Base-by-base conservation (phyloP, 2,329 filamentous ascomycete species). In the Ophiostoma triangulosporum region DNA sequence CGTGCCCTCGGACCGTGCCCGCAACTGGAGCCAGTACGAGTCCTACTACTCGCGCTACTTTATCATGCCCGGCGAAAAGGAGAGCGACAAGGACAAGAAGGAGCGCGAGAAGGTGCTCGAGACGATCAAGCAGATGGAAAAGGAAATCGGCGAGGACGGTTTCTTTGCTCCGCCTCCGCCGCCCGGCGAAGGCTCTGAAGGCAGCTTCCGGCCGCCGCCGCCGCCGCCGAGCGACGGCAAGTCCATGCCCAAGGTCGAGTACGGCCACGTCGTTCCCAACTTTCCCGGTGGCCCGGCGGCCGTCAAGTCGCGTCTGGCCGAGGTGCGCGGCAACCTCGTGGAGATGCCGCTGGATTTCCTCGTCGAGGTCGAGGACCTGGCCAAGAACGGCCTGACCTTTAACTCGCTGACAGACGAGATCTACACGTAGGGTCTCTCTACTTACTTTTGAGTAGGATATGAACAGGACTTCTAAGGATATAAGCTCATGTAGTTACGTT, bases 341-440 rank as follows among this genome's bases (percentile, higher is more conserved):
- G 87, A 95, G 73, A 96, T 96, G 90, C 88, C 89, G 27, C 72
- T 96, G 60, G 73, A 88, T 59, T 96, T 96, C 71, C 71, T 95
- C 65, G 83, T 84, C 62, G 85, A 89, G 32, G 77, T 80, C 8
- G 78, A 88, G 62, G 89, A 96, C 65, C 83, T 96, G 66, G 91
- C 90, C 4, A 83, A 89, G 73, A 80, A 88, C 60, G 88, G 89
- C 0, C 62, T 95, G 62, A 75, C 77, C 22, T 68, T 89, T 58
- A 89, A 90, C 69, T 73, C 75, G 26, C 67, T 88, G 61, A 89
- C 86, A 1, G 78, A 86, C 62, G 80, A 82, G 62, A 68, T 89
- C 35, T 89, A 89, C 66, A 89, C 85, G 4, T 76, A 60, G 32
- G n/a, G n/a, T 9, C 17, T 26, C 9, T 20, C 46, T 17, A 9